phyloP scores from a whole-genome alignment of 2,329 filamentous ascomycete genomes.

The Xylariaceae sp. region DNA sequence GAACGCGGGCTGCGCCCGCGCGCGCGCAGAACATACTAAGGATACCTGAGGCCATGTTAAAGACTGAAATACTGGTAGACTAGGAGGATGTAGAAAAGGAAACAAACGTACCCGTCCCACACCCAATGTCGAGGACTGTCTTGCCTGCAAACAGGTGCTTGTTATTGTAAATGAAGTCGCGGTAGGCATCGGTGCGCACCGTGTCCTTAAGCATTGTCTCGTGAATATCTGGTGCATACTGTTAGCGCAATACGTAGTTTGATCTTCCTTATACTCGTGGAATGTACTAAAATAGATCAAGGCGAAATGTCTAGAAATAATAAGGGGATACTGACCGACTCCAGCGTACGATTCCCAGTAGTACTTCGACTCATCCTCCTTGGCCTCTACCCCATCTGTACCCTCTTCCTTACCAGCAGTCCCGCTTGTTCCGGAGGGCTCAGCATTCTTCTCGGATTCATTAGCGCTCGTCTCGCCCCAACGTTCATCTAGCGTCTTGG shows the following conservation, averaged over 20 bases:
- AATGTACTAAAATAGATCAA: neutral
- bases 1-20: conserved; percentile 83
- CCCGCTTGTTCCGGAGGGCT: conserved; percentile 35
- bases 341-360: conserved; percentile 68
- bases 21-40: conserved; percentile 93
- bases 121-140: conserved; percentile 88
- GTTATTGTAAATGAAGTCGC: conserved; percentile 93
- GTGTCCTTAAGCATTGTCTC: conserved; percentile 94
- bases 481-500: conserved; percentile 69
- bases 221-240: conserved; percentile 69
- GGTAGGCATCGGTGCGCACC: conserved; percentile 87
- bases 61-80: neutral
- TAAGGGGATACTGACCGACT: conserved; percentile 58
- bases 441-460: conserved; percentile 36
- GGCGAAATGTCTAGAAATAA: neutral
- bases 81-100: conserved; percentile 1
- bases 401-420: conserved; percentile 35
- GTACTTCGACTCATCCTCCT: conserved; percentile 49
- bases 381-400: conserved; percentile 38
- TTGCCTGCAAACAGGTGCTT: conserved; percentile 87
- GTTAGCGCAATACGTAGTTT: conserved; percentile 4
- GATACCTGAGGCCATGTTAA: conserved; percentile 62
- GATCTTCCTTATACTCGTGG: neutral
- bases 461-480: conserved; percentile 60
- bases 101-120: conserved; percentile 64